A percentile compares a stretch with the other conserved stretches of the same genome.
These are phyloP conservation scores for Musa itinerans DNA, from an alignment of 176 grass and related monocot species.

Conservation along the genomic window DNA sequence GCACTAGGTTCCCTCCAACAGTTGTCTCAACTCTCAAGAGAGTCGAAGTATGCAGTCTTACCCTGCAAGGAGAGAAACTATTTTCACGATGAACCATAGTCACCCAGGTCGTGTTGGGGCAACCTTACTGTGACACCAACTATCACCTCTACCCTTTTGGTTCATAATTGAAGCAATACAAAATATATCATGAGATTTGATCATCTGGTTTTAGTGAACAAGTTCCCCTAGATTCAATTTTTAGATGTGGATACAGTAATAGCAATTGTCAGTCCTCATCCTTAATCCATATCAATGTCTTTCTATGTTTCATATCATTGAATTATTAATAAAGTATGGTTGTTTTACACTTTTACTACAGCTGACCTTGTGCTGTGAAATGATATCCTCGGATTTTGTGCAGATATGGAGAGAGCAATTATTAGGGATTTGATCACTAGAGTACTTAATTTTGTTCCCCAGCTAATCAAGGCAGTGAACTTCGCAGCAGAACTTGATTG, in stretches of 20 bases:
- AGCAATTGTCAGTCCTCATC: neutral
- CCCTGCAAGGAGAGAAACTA: too few relatives aligned
- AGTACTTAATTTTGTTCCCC: conserved; percentile 65
- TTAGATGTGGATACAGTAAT: neutral
- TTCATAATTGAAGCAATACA: neutral
- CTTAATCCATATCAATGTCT: neutral
- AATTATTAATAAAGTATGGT: neutral
- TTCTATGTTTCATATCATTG: neutral
- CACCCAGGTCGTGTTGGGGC: too few relatives aligned
- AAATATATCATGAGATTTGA: neutral
- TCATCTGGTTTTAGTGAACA: neutral
- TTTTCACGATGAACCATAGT: too few relatives aligned
- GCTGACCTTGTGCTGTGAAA: neutral
- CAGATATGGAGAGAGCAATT: conserved; percentile 99
- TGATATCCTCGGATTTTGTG: neutral
- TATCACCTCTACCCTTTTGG: neutral
- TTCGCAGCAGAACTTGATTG: conserved; percentile 99
- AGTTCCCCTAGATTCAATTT: neutral
- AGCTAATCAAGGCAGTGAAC: conserved; percentile 72
- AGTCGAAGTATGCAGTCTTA: too few relatives aligned
- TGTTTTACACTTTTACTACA: neutral
- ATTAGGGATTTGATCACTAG: conserved; percentile 81
- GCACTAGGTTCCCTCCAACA: too few relatives aligned
- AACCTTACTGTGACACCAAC: too few relatives aligned
- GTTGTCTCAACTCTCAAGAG: too few relatives aligned